phyloP scores from a whole-genome alignment of 352 stramenopile genomes.

The Phytophthora podocarpi region DNA sequence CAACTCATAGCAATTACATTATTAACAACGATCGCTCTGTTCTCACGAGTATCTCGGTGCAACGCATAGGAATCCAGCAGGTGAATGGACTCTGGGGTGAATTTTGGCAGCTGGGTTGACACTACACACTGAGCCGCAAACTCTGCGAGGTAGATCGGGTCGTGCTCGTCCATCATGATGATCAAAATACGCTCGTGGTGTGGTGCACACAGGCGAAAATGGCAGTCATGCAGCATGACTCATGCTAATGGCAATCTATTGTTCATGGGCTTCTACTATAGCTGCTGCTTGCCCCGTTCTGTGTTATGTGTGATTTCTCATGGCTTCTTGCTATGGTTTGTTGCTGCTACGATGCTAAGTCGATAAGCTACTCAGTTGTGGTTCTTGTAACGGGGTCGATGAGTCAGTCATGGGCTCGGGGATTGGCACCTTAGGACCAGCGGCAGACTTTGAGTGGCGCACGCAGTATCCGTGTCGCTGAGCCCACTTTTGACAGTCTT shows the following conservation, averaged over 20 bases:
- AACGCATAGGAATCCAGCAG: constrained; percentile 31
- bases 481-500: constrained; percentile 74
- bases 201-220: constrained; percentile 21
- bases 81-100: constrained; percentile 37
- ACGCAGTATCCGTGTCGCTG: constrained; percentile 79
- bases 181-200: constrained; percentile 15
- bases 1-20: neutral
- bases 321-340: constrained; percentile 2
- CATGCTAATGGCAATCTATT: too few relatives aligned
- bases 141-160: constrained; percentile 29
- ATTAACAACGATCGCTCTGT: neutral
- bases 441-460: constrained; percentile 61
- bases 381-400: constrained; percentile 1
- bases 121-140: constrained; percentile 48
- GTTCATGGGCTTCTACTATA: too few relatives aligned
- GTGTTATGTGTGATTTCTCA: constrained; percentile 6
- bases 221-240: too few relatives aligned
- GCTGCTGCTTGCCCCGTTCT: neutral
- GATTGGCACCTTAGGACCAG: constrained; percentile 11
- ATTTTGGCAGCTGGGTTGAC: constrained; percentile 24
- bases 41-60: constrained; percentile 47
- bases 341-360: constrained; percentile 15
- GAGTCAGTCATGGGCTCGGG: neutral
- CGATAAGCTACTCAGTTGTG: neutral
- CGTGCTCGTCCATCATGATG: neutral